Conservation (phyloP, 208 protist species). For the Phytomonas francai region DNA sequence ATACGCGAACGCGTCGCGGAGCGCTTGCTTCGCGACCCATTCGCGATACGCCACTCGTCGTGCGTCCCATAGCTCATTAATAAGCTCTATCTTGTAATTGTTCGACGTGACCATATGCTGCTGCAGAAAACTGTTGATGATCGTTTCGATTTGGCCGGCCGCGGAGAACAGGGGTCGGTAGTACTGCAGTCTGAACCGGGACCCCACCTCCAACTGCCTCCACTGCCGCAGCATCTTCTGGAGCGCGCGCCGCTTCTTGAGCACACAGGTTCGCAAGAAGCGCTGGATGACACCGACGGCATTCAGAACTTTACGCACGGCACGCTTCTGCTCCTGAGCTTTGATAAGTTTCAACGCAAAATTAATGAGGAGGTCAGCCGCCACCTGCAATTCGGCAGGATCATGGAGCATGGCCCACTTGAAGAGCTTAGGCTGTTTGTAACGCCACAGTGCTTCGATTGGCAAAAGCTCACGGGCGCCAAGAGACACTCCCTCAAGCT, state of each 20-base stretch:
- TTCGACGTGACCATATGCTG: conserved; percentile 72
- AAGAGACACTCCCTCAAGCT: background rate
- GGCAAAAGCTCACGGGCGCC: conserved; percentile 7
- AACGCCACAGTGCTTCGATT: conserved; percentile 13
- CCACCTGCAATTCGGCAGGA: conserved; percentile 11
- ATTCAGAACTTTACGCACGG: conserved; percentile 17
- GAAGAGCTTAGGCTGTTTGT: conserved; percentile 36
- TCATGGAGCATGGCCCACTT: conserved; percentile 25
- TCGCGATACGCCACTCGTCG: conserved; percentile 19
- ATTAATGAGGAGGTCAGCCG: conserved; percentile 13
- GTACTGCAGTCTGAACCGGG: conserved; percentile 49
- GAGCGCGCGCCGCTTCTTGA: conserved; percentile 44
- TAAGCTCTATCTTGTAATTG: conserved; percentile 53
- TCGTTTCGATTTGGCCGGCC: conserved; percentile 43
- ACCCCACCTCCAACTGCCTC: conserved; percentile 56
- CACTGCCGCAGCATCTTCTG: conserved; percentile 54
- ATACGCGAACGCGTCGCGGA: background rate
- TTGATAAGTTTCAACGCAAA: conserved; percentile 24
- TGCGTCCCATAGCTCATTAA: conserved; percentile 43
- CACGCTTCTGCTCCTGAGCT: conserved; percentile 11
- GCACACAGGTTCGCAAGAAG: conserved; percentile 59
- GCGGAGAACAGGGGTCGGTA: conserved; percentile 33
- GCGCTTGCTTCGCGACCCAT: background rate
- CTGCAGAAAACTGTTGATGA: conserved; percentile 69
- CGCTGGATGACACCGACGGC: conserved; percentile 47